Percentiles rank a stretch among this genome's conserved stretches.
phyloP scores from a whole-genome alignment of 2,329 filamentous ascomycete genomes.

The Xylariomycetidae sp. region DNA sequence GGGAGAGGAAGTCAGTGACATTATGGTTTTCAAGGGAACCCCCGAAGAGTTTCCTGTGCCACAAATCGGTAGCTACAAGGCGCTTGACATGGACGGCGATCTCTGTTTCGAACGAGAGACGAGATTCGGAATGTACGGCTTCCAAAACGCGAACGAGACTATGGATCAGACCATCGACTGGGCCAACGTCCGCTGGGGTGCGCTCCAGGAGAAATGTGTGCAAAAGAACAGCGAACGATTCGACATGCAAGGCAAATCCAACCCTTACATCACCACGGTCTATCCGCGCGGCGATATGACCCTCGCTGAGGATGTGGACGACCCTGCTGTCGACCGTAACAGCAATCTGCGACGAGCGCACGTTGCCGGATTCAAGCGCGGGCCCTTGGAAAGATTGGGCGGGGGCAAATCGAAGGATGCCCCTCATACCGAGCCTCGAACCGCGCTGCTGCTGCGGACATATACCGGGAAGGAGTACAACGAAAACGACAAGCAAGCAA shows the following conservation, averaged over 20 bases:
- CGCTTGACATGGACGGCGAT: conserved; percentile 54
- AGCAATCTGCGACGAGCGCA: conserved; percentile 7
- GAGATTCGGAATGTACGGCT: conserved; percentile 62
- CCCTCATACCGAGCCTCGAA: conserved; percentile 47
- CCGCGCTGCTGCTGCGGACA: conserved; percentile 69
- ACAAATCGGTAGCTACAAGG: conserved; percentile 56
- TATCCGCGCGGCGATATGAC: conserved; percentile 28
- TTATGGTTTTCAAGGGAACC: conserved; percentile 57
- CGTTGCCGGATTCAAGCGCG: too few relatives aligned
- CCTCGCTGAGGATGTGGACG: conserved; percentile 6
- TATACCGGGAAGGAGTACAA: conserved; percentile 72
- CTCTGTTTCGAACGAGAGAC: conserved; percentile 64
- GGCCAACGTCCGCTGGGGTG: conserved; percentile 63
- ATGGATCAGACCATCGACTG: conserved; percentile 46
- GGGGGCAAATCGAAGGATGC: background rate
- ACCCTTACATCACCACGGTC: conserved; percentile 34
- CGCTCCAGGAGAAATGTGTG: conserved; percentile 61
- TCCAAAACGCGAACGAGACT: conserved; percentile 42
- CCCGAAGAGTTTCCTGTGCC: conserved; percentile 54
- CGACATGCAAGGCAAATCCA: conserved; percentile 35
- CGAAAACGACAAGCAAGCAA: conserved; percentile 70
- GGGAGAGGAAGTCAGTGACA: conserved; percentile 53
- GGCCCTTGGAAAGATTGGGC: background rate
- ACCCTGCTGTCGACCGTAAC: conserved; percentile 8
- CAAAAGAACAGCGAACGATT: conserved; percentile 62